A percentile compares a stretch with the other conserved stretches of the same genome.
phyloP scores from a whole-genome alignment of 441 rosid genomes.

The Francoa sonchifolia region DNA sequence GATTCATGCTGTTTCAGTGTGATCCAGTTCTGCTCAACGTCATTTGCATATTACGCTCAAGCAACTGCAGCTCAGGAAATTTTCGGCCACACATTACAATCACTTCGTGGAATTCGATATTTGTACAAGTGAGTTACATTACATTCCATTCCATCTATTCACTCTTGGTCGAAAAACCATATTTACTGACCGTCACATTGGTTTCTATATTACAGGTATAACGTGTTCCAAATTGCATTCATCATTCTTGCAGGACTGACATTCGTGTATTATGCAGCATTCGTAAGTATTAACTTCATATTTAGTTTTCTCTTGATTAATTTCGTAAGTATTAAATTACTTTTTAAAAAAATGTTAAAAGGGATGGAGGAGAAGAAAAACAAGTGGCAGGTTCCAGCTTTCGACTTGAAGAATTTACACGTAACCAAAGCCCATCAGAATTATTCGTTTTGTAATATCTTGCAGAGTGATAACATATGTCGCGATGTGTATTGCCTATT shows the following conservation, averaged over 20 bases:
- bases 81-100: constrained; percentile 92
- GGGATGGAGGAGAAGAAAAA: constrained; percentile 94
- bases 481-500: constrained; percentile 11
- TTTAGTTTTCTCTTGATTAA: not conserved
- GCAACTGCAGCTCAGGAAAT: constrained; percentile 99
- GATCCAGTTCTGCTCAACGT: constrained; percentile 92
- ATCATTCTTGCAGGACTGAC: constrained; percentile 78
- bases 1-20: constrained; percentile 49
- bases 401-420: constrained; percentile 31
- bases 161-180: not conserved
- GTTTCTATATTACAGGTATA: constrained; percentile 49
- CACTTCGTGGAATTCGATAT: constrained; percentile 89
- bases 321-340: constrained; percentile 2
- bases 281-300: constrained; percentile 39
- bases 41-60: constrained; percentile 97
- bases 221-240: constrained; percentile 90
- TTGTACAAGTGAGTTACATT: constrained; percentile 69
- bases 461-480: constrained; percentile 8
- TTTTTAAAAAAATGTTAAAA: constrained; percentile 15
- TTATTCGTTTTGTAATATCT: constrained; percentile 1
- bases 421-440: constrained; percentile 11
- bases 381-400: constrained; percentile 75
- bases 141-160: too few relatives aligned
- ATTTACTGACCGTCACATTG: constrained; percentile 9
- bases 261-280: constrained; percentile 66